These are phyloP conservation scores for Zanthoxylum bungeanum DNA, from an alignment of 345 rosid species.

Conservation along the genomic window DNA sequence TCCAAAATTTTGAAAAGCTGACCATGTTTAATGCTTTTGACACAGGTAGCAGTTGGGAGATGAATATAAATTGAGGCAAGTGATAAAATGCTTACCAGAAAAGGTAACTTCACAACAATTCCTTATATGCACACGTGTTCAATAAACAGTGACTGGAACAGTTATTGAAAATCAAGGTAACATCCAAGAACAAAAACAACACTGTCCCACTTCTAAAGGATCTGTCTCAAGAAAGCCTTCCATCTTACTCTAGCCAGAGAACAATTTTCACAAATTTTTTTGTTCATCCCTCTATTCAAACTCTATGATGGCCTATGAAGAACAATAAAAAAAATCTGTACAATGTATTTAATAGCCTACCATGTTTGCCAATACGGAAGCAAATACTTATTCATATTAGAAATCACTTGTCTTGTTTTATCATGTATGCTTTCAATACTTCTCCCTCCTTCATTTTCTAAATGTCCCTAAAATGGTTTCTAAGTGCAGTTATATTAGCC, in stretches of 20 bases:
- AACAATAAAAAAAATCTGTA: not conserved
- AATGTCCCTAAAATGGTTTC: slow-evolving; percentile 7
- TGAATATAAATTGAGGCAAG: not conserved
- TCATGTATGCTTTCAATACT: not conserved
- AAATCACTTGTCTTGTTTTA: slow-evolving; percentile 3
- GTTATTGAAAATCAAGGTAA: not conserved
- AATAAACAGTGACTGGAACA: not conserved
- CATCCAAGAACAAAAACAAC: not conserved
- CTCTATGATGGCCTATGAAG: slow-evolving; percentile 7
- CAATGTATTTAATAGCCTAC: slow-evolving; percentile 23
- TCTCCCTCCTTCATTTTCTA: slow-evolving; percentile 1
- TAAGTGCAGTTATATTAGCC: not conserved
- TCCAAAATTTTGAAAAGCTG: not conserved
- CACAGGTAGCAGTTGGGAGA: not conserved
- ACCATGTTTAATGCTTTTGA: not conserved
- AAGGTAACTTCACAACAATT: not conserved
- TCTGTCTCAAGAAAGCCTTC: not conserved
- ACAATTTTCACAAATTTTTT: not conserved
- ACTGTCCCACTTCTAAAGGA: not conserved
- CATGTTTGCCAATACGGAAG: not conserved
- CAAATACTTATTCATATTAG: not conserved
- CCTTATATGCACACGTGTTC: not conserved
- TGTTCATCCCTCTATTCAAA: not conserved
- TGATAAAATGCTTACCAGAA: not conserved
- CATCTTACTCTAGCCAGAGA: not conserved